phyloP scores from a whole-genome alignment of 176 grass and related monocot genomes.

The Cenchrus americanus region DNA sequence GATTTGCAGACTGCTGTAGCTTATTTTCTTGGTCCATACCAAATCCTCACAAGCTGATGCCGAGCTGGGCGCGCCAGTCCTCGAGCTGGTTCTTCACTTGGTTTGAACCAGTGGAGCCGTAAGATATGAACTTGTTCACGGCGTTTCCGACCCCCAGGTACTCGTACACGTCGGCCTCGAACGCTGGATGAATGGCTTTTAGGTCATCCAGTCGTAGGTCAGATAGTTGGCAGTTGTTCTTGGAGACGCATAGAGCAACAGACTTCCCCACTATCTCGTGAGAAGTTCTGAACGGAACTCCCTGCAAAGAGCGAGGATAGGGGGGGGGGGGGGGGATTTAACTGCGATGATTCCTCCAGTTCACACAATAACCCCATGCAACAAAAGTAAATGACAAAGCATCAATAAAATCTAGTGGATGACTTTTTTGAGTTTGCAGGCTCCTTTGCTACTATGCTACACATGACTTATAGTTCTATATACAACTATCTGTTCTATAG shows the following conservation, averaged over 20 bases:
- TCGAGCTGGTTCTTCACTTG: constrained; percentile 79
- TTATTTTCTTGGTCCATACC: constrained; percentile 32
- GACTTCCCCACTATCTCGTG: constrained; percentile 91
- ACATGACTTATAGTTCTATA: neutral
- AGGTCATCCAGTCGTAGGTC: constrained; percentile 78
- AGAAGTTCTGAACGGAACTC: constrained; percentile 86
- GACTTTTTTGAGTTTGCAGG: neutral
- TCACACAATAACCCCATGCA: neutral
- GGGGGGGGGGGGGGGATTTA: too few species aligned
- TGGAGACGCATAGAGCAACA: constrained; percentile 78
- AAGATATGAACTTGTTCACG: constrained; percentile 86
- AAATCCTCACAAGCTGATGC: constrained; percentile 39
- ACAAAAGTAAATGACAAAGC: neutral
- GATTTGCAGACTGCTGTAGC: neutral
- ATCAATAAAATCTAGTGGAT: neutral
- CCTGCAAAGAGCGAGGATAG: constrained; percentile 46
- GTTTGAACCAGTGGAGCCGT: constrained; percentile 80
- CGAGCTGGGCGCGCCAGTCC: constrained; percentile 67
- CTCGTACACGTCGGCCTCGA: constrained; percentile 76
- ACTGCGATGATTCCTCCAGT: too few species aligned
- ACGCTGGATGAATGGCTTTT: constrained; percentile 66
- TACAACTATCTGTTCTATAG: neutral
- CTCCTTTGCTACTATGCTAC: neutral
- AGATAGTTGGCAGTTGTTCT: constrained; percentile 66
- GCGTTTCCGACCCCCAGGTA: constrained; percentile 85